Percentiles rank a stretch among this genome's conserved stretches.
Evolutionary conservation across 441 rosid genomes (phyloP).

Genomic region (Euphorbia celastroides): DNA sequence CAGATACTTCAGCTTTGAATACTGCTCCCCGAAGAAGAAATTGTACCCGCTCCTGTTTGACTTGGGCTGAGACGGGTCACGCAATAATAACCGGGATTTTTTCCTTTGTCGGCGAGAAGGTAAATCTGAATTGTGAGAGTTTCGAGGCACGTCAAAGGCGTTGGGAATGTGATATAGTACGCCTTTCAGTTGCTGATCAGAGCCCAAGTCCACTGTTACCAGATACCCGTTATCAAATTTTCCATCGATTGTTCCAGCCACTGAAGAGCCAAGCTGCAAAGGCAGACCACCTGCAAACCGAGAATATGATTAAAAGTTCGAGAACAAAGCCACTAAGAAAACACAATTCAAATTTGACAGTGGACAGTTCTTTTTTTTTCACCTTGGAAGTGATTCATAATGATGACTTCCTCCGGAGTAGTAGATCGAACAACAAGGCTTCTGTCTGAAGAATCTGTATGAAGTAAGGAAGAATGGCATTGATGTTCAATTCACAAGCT

Average conservation of each 20-base stretch:
- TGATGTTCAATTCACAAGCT: not conserved
- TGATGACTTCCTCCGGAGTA: slow-evolving; percentile 22
- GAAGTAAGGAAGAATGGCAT: slow-evolving; percentile 7
- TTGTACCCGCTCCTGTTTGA: slow-evolving; percentile 72
- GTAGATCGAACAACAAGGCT: slow-evolving; percentile 33
- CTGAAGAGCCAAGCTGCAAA: slow-evolving; percentile 49
- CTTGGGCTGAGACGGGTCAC: slow-evolving; percentile 61
- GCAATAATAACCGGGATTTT: slow-evolving; percentile 41
- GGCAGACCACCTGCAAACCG: slow-evolving; percentile 31
- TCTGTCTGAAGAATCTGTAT: slow-evolving; percentile 26
- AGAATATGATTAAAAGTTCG: not conserved
- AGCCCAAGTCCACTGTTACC: slow-evolving; percentile 55
- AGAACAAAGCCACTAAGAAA: not conserved
- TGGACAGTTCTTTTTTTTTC: slow-evolving; percentile 4
- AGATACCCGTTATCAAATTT: slow-evolving; percentile 83
- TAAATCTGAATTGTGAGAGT: slow-evolving; percentile 20
- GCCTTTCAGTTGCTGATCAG: slow-evolving; percentile 57
- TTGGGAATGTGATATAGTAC: slow-evolving; percentile 71
- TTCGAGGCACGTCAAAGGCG: slow-evolving; percentile 33
- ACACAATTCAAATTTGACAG: not conserved
- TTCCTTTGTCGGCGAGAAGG: slow-evolving; percentile 45
- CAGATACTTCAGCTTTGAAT: slow-evolving; percentile 52
- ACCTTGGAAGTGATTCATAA: slow-evolving; percentile 22
- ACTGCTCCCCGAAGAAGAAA: slow-evolving; percentile 68
- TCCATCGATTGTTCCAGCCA: slow-evolving; percentile 68